Conservation (phyloP, 352 stramenopile genomes). For the Phytophthora megakarya region DNA sequence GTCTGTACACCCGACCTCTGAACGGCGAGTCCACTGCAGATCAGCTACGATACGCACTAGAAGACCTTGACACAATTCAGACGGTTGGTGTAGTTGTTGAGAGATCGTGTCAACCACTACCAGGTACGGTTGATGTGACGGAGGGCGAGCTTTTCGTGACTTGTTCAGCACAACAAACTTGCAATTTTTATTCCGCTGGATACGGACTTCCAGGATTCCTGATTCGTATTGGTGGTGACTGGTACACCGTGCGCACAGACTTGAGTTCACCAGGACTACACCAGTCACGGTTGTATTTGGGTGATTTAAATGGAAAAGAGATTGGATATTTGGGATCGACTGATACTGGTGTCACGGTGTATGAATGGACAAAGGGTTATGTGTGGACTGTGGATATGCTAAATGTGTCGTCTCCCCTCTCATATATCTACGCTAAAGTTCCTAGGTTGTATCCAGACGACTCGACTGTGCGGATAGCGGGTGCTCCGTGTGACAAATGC, state of each 20-base stretch:
- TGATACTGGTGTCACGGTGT: conserved; percentile 46
- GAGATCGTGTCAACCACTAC: conserved; percentile 47
- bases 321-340: conserved; percentile 55
- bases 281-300: conserved; percentile 53
- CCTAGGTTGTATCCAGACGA: conserved; percentile 52
- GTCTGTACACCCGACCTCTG: conserved; percentile 59
- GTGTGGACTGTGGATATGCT: conserved; percentile 68
- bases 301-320: conserved; percentile 63
- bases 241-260: conserved; percentile 72
- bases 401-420: conserved; percentile 39
- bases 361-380: conserved; percentile 80
- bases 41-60: conserved; percentile 70
- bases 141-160: conserved; percentile 68
- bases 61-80: conserved; percentile 63
- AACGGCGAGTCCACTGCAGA: conserved; percentile 71
- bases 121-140: conserved; percentile 57
- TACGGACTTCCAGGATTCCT: conserved; percentile 70
- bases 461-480: conserved; percentile 42
- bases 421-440: conserved; percentile 61
- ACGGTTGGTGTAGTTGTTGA: conserved; percentile 58
- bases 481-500: conserved; percentile 60
- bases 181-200: conserved; percentile 50
- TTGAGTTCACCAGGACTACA: conserved; percentile 46
- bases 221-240: conserved; percentile 63
- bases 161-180: conserved; percentile 51